These are phyloP conservation scores for Thalia dealbata DNA, from an alignment of 176 grass and related monocot species.

Conservation along the genomic window DNA sequence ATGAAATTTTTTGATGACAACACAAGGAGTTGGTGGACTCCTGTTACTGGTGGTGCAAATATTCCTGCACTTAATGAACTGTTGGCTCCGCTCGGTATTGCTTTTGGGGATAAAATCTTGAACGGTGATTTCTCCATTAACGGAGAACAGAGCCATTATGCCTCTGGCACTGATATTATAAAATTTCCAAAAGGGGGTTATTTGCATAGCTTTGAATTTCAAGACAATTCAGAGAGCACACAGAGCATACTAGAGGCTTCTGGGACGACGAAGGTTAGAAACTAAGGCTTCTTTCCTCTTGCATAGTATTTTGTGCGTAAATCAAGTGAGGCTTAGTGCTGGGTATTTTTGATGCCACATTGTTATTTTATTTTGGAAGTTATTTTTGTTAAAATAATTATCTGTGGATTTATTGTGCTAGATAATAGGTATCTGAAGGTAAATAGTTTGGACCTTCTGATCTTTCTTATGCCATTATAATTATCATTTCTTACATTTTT, in stretches of 20 bases:
- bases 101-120: slow-evolving; percentile 88
- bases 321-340: no score
- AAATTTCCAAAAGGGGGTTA: slow-evolving; percentile 72
- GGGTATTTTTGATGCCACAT: no score
- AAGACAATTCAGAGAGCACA: slow-evolving; percentile 50
- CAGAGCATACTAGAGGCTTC: slow-evolving; percentile 30
- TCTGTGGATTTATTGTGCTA: background rate
- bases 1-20: slow-evolving; percentile 99
- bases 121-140: slow-evolving; percentile 92
- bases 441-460: background rate
- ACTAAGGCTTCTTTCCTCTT: background rate
- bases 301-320: background rate
- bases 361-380: background rate
- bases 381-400: background rate
- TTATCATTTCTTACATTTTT: background rate
- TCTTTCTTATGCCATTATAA: background rate
- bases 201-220: slow-evolving; percentile 84
- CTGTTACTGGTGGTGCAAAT: slow-evolving; percentile 95
- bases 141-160: slow-evolving; percentile 90
- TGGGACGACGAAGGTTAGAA: slow-evolving; percentile 41
- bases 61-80: slow-evolving; percentile 87
- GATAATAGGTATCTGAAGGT: background rate
- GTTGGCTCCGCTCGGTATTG: slow-evolving; percentile 73
- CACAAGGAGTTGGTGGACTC: slow-evolving; percentile 98
- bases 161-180: slow-evolving; percentile 94